Evolutionary conservation across 192 early-diverging fungal genomes (phyloP).

Genomic region (Rhizophagus clarus): DNA sequence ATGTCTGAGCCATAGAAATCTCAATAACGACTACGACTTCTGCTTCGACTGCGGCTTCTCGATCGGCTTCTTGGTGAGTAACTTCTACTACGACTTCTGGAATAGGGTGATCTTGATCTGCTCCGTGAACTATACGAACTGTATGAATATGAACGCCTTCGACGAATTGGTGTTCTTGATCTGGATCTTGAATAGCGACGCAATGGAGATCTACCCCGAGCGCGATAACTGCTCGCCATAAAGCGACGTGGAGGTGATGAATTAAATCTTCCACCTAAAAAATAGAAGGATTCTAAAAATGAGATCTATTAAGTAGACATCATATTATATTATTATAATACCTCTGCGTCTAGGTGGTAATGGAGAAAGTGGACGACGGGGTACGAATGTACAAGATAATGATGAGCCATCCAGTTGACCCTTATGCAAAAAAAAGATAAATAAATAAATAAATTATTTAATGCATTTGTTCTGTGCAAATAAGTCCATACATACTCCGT

Average conservation of each 20-base stretch:
- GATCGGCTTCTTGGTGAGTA: slow-evolving; percentile 37
- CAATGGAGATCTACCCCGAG: slow-evolving; percentile 33
- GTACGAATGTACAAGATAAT: slow-evolving; percentile 36
- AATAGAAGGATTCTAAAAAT: no score
- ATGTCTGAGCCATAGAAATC: neutral
- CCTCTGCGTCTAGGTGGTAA: slow-evolving; percentile 33
- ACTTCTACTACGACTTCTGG: slow-evolving; percentile 34
- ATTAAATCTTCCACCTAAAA: slow-evolving; percentile 21
- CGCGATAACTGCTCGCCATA: slow-evolving; percentile 29
- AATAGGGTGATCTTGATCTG: slow-evolving; percentile 32
- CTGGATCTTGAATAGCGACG: slow-evolving; percentile 34
- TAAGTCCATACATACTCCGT: slow-evolving; percentile 39
- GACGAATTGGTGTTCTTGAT: slow-evolving; percentile 40
- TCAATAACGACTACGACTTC: slow-evolving; percentile 35
- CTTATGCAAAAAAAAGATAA: slow-evolving; percentile 11
- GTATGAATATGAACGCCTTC: slow-evolving; percentile 37
- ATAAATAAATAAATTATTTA: neutral
- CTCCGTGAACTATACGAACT: slow-evolving; percentile 30
- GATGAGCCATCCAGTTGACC: slow-evolving; percentile 50
- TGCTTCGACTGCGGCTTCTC: slow-evolving; percentile 38
- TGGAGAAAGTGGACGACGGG: slow-evolving; percentile 34
- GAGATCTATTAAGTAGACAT: neutral
- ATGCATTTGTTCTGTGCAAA: neutral
- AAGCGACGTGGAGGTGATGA: slow-evolving; percentile 35
- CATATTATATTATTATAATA: neutral